Conservation (phyloP, 768 basidiomycete genomes). For the Rubroboletus pulcherrimus region DNA sequence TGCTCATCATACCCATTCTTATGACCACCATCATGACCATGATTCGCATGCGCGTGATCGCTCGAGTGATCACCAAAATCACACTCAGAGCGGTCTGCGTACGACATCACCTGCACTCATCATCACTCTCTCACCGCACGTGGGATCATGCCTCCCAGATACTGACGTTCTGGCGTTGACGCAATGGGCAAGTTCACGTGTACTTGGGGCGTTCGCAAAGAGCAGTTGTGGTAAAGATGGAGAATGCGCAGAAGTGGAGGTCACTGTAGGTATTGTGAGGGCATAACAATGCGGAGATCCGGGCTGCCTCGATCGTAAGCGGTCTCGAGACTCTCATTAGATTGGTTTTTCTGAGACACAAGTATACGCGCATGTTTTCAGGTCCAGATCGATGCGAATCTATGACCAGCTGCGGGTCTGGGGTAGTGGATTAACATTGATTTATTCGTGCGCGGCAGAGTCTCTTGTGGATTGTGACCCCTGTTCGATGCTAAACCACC, state of each 20-base stretch:
- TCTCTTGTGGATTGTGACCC: constrained; percentile 8
- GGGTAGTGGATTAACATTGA: constrained; percentile 9
- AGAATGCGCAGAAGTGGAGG: constrained; percentile 47
- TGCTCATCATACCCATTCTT: constrained; percentile 3
- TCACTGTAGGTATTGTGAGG: constrained; percentile 71
- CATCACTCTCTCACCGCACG: constrained; percentile 78
- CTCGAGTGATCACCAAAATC: constrained; percentile 2
- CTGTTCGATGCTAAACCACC: not conserved
- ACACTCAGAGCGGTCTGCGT: not conserved
- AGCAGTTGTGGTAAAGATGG: constrained; percentile 28
- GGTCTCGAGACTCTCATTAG: not conserved
- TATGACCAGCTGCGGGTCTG: not conserved
- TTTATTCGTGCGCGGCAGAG: constrained; percentile 3
- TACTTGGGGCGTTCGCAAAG: constrained; percentile 48
- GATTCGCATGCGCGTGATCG: not conserved
- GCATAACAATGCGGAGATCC: constrained; percentile 36
- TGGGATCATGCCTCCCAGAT: constrained; percentile 62
- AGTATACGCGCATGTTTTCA: not conserved
- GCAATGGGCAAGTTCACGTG: constrained; percentile 71
- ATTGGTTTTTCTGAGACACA: not conserved
- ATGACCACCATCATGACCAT: constrained; percentile 12
- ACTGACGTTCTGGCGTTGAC: constrained; percentile 70
- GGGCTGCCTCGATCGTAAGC: constrained; percentile 6
- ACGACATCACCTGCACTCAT: constrained; percentile 47
- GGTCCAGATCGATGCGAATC: not conserved